Evolutionary conservation across 2,329 filamentous ascomycete species (phyloP).

Genomic region (Alternaria sp.): DNA sequence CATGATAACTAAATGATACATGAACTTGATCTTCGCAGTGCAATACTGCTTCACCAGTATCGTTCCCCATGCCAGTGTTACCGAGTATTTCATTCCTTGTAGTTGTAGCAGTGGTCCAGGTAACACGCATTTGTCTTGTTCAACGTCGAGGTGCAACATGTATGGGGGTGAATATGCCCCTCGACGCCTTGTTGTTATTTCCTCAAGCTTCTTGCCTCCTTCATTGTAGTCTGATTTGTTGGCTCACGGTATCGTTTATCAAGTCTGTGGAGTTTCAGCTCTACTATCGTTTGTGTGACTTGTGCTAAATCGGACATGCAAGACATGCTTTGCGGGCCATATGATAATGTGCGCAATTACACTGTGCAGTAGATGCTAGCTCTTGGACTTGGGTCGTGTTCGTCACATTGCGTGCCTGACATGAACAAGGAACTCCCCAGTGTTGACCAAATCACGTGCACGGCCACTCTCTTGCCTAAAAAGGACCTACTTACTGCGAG

Average conservation of each 20-base stretch:
- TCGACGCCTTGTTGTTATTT: too few species aligned
- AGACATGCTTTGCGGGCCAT: background rate
- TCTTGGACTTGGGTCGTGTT: constrained; percentile 4
- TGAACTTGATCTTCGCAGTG: too few species aligned
- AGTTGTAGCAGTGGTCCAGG: background rate
- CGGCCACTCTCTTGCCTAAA: background rate
- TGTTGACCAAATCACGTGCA: constrained; percentile 1
- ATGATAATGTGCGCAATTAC: background rate
- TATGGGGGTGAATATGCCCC: background rate
- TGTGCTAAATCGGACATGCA: background rate
- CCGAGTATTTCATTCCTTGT: background rate
- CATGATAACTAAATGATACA: background rate
- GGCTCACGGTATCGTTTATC: too few species aligned
- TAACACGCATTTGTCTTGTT: background rate
- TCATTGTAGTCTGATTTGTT: too few species aligned
- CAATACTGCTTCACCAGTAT: background rate
- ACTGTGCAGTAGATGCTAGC: background rate
- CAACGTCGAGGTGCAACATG: background rate
- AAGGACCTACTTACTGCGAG: constrained; percentile 1
- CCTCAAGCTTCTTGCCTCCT: too few species aligned
- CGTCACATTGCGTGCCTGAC: constrained; percentile 6
- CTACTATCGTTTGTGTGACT: too few species aligned
- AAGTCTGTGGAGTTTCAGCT: too few species aligned
- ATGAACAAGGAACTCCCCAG: constrained; percentile 8
- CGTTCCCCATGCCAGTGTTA: background rate